These are phyloP conservation scores for Noccaea bulbosa DNA, from an alignment of 345 rosid genomes.

Conservation along the genomic window DNA sequence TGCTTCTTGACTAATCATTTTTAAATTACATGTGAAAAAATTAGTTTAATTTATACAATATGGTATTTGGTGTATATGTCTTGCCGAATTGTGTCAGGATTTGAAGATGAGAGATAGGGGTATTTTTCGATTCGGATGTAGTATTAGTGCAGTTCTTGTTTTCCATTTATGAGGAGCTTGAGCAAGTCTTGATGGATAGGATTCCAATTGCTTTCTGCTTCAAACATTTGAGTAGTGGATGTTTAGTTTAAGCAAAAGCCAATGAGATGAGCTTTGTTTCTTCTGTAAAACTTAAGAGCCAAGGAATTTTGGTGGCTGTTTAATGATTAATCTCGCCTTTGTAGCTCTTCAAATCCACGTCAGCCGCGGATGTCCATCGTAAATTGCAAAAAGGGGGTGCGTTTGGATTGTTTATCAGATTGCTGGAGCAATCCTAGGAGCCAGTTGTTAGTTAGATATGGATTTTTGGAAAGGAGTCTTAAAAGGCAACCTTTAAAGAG, in stretches of 20 bases:
- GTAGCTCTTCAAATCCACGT: slow-evolving; percentile 63
- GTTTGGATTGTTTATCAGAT: slow-evolving; percentile 48
- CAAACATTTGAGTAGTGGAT: too few species aligned
- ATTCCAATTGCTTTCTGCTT: not conserved
- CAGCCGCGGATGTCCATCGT: slow-evolving; percentile 46
- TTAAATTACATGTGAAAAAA: not conserved
- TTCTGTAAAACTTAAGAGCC: not conserved
- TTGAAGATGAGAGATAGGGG: not conserved
- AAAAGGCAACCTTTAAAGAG: slow-evolving; percentile 36
- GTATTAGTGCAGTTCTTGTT: not conserved
- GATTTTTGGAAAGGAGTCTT: slow-evolving; percentile 43
- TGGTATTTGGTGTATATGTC: not conserved
- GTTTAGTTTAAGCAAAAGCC: not conserved
- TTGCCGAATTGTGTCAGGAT: not conserved
- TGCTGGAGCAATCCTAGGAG: slow-evolving; percentile 61
- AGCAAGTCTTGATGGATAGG: too few species aligned
- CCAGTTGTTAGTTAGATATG: slow-evolving; percentile 49
- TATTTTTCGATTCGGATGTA: not conserved
- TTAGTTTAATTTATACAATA: not conserved
- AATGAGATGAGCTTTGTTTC: not conserved
- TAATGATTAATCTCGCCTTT: slow-evolving; percentile 29
- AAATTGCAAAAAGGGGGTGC: slow-evolving; percentile 47
- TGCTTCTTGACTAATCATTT: not conserved
- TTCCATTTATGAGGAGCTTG: too few species aligned
- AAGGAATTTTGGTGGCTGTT: slow-evolving; percentile 22